phyloP scores from a whole-genome alignment of 306 rosid species.

The Oemleria cerasiformis region DNA sequence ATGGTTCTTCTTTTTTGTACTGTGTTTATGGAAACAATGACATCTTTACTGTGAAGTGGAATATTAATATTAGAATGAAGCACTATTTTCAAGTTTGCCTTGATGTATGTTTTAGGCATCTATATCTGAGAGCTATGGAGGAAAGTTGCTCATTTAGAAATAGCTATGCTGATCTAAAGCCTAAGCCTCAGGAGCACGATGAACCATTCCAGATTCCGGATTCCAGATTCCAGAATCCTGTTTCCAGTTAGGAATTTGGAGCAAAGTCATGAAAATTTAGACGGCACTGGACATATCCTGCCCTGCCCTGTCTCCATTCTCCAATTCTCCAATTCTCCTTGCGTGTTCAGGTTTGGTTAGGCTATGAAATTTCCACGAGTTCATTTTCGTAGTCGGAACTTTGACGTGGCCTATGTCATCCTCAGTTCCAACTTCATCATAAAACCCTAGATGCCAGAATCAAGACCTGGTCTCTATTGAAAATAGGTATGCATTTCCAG shows the following conservation, averaged over 20 bases:
- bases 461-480: too few species aligned
- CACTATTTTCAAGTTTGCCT: neutral
- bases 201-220: too few species aligned
- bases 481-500: too few species aligned
- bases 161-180: slow-evolving; percentile 4
- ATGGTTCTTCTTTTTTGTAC: slow-evolving; percentile 1
- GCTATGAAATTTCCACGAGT: too few species aligned
- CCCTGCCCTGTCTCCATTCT: neutral
- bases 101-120: slow-evolving; percentile 45
- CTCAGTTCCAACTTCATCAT: too few species aligned
- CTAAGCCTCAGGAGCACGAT: too few species aligned
- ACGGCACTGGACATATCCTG: neutral
- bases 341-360: neutral
- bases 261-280: neutral
- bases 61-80: neutral
- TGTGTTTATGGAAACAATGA: neutral
- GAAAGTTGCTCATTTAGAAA: slow-evolving; percentile 51
- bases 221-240: too few species aligned
- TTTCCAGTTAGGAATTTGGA: neutral
- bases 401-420: too few species aligned
- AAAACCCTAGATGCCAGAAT: too few species aligned
- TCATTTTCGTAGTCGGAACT: too few species aligned
- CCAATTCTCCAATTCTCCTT: neutral
- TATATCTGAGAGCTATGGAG: slow-evolving; percentile 74
- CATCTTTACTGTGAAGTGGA: neutral